Evolutionary conservation across 108 stramenopile genomes (phyloP), one percentile per base, ranked within the genome.

Genomic region (Cyclotella baltica): DNA sequence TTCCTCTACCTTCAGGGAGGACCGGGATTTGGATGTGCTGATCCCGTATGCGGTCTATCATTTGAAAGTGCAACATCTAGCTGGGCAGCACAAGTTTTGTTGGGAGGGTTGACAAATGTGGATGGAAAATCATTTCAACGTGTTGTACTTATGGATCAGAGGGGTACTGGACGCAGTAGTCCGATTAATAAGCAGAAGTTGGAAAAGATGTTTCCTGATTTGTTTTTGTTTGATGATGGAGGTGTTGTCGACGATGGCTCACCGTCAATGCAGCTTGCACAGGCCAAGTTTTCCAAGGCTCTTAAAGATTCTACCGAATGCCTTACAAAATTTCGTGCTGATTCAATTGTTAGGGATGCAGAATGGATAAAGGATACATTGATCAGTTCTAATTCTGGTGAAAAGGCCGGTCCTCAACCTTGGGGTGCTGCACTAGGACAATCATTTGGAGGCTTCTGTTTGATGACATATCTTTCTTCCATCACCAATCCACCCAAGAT

Each of bases 371-470:
- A 84, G 40, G 83, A 91, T 20, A 88, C 88, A 10, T 76, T 96
- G 58, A 25, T 92, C 57, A 18, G 53, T 28, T 76, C 88, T 1
- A 36, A 55, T 1, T 46, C 59, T 15, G 22, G 56, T 22, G 72
- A 72, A 6, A 69, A 85, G 19, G 65, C 36, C 15, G 3, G 23
- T 30, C 78, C 86, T 37, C 64, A 65, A 50, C 92, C 93, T 3
- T 96, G 88, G 87, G 95, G 96, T 55, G 83, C 81, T 19, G 90
- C 85, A 9, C 69, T 98, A n/a, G 97, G 96, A 22, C 97, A 98
- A 83, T 88, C 86, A 40, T 98, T 89, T 77, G 98, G 98, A 29
- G 98, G 98, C 11, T 98, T 98, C 73, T 97, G 96, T 71, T 73
- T 94, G 19, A 91, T 95, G 86, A 89, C 96, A 0, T 97, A 97